These are phyloP conservation scores for Myriangium duriaei DNA, from an alignment of 2,329 filamentous ascomycete species.

Conservation along the genomic window DNA sequence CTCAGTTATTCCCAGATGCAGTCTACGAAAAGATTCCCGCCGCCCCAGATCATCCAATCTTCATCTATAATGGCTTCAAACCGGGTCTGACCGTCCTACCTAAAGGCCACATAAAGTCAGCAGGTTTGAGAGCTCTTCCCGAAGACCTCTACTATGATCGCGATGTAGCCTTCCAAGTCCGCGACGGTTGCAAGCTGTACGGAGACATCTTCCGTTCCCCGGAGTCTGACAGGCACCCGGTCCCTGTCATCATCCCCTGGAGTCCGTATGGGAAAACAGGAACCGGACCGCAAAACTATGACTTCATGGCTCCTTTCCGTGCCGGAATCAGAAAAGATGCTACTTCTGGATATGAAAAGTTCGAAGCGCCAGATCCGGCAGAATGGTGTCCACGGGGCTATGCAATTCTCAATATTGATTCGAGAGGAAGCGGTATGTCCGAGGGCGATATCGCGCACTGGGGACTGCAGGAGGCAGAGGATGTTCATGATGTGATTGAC, in stretches of 20 bases:
- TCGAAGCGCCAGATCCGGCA: conserved; percentile 32
- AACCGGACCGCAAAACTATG: background rate
- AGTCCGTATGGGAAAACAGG: conserved; percentile 36
- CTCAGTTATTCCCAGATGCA: no score
- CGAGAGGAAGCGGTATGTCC: conserved; percentile 19
- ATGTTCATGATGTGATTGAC: conserved; percentile 36
- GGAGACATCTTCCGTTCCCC: conserved; percentile 32
- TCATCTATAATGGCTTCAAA: no score
- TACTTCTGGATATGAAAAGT: conserved; percentile 27
- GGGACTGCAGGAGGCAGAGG: conserved; percentile 33
- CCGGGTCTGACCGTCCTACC: background rate
- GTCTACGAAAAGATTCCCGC: no score
- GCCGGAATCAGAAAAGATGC: conserved; percentile 7
- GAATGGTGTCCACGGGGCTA: conserved; percentile 22
- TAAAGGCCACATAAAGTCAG: background rate
- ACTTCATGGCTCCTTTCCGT: background rate
- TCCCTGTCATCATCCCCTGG: conserved; percentile 35
- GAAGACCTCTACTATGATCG: background rate
- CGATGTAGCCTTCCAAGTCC: conserved; percentile 31
- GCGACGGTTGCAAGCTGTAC: conserved; percentile 31
- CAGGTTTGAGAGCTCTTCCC: background rate
- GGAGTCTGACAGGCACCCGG: conserved; percentile 10
- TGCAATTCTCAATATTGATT: conserved; percentile 22
- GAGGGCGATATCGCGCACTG: conserved; percentile 25
- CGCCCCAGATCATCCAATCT: no score